phyloP scores from a whole-genome alignment of 2,329 filamentous ascomycete species.

The Neurospora sp. region DNA sequence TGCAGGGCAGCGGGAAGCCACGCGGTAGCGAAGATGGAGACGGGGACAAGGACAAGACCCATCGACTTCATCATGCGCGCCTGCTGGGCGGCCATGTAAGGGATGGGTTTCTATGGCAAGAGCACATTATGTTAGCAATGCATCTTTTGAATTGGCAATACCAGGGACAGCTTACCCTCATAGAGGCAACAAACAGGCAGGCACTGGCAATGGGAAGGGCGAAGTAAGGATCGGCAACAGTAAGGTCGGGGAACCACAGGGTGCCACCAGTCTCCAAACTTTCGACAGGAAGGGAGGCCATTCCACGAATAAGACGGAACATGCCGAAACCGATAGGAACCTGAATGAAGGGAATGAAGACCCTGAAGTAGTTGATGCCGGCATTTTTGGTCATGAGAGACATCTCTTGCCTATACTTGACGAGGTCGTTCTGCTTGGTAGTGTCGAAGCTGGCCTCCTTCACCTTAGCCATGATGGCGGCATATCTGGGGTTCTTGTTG shows the following conservation, averaged over 20 bases:
- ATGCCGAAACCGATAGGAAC: conserved; percentile 68
- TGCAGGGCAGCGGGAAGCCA: conserved; percentile 41
- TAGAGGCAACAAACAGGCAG: conserved; percentile 42
- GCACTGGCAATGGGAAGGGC: conserved; percentile 58
- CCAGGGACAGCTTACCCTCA: conserved; percentile 39
- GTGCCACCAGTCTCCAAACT: conserved; percentile 60
- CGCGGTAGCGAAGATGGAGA: conserved; percentile 33
- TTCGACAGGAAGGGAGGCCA: conserved; percentile 72
- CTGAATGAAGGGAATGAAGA: conserved; percentile 45
- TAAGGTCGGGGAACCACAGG: conserved; percentile 72
- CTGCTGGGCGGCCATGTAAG: conserved; percentile 24
- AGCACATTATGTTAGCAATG: background rate
- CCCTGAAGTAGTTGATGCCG: conserved; percentile 42
- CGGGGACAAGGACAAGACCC: conserved; percentile 24
- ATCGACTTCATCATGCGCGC: conserved; percentile 23
- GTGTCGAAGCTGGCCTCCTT: conserved; percentile 28
- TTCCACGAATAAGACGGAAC: conserved; percentile 66
- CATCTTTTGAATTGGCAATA: background rate
- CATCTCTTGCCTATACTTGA: conserved; percentile 39
- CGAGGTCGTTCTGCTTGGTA: conserved; percentile 35
- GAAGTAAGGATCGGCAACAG: conserved; percentile 65
- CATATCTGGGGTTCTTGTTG: conserved; percentile 41
- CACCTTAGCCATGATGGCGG: conserved; percentile 41
- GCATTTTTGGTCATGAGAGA: conserved; percentile 38
- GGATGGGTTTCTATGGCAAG: conserved; percentile 21